phyloP scores from a whole-genome alignment of 257 asterid genomes.

The Salvia miltiorrhiza region DNA sequence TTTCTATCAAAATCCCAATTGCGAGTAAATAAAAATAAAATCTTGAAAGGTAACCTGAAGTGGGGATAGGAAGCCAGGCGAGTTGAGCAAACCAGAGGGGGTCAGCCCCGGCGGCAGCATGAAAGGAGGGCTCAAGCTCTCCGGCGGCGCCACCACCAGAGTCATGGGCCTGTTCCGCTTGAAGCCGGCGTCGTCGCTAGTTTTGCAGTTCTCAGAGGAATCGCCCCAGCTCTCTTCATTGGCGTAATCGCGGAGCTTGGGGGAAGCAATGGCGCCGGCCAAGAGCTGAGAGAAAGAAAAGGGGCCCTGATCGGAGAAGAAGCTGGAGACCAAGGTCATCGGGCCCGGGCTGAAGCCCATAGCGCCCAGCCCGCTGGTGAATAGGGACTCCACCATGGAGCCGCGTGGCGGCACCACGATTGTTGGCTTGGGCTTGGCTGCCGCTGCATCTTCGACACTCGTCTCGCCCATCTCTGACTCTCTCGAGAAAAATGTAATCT shows the following conservation, averaged over 20 bases:
- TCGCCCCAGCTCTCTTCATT: slow-evolving; percentile 1
- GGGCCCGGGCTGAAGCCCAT: slow-evolving; percentile 73
- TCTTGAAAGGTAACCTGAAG: slow-evolving; percentile 53
- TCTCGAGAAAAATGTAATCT: neutral
- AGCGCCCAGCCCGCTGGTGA: slow-evolving; percentile 32
- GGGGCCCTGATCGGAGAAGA: slow-evolving; percentile 59
- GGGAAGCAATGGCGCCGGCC: slow-evolving; percentile 92
- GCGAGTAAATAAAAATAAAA: neutral
- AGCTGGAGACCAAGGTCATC: slow-evolving; percentile 51
- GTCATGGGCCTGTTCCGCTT: slow-evolving; percentile 71
- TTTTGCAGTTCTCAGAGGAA: slow-evolving; percentile 20
- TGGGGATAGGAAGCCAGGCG: slow-evolving; percentile 86
- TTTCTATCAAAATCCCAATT: neutral
- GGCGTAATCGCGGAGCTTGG: slow-evolving; percentile 32
- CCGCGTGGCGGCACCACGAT: slow-evolving; percentile 58
- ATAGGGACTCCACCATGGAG: slow-evolving; percentile 42
- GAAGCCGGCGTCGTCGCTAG: slow-evolving; percentile 42
- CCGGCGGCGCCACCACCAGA: slow-evolving; percentile 60
- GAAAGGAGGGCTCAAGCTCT: slow-evolving; percentile 54
- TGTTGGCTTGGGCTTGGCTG: slow-evolving; percentile 39
- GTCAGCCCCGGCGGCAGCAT: slow-evolving; percentile 69
- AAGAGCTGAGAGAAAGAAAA: slow-evolving; percentile 78
- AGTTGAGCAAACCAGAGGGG: slow-evolving; percentile 79
- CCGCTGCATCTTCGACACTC: slow-evolving; percentile 26
- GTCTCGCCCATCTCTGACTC: slow-evolving; percentile 35